phyloP scores from a whole-genome alignment of 1,139 yeast species.

The Zygoascus hellenicus region DNA sequence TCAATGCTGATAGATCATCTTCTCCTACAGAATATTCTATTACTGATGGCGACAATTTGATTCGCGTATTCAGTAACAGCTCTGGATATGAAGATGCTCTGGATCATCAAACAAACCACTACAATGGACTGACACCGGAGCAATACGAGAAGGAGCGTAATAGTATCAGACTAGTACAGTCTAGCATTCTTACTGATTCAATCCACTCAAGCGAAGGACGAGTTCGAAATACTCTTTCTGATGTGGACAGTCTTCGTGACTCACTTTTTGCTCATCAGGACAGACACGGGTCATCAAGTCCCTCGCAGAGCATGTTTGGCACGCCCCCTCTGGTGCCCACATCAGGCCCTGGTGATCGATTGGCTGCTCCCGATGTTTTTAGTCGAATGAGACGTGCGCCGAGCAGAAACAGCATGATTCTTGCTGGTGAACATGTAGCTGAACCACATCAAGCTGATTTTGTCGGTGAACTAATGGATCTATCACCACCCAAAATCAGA shows the following conservation, averaged over 20 bases:
- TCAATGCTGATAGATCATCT: not conserved
- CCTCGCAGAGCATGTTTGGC: not conserved
- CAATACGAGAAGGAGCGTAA: constrained; percentile 2
- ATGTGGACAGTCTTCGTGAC: constrained; percentile 7
- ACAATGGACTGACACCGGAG: not conserved
- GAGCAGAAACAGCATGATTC: constrained; percentile 5
- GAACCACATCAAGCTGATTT: constrained; percentile 5
- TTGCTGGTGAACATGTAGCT: constrained; percentile 7
- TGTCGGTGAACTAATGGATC: constrained; percentile 1
- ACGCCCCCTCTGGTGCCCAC: constrained; percentile 2
- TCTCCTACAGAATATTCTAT: not conserved
- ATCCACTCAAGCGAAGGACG: constrained; percentile 1
- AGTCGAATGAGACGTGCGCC: constrained; percentile 7
- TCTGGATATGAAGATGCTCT: constrained; percentile 5
- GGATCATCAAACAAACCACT: not conserved
- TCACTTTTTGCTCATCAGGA: not conserved
- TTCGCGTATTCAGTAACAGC: constrained; percentile 4
- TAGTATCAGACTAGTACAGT: constrained; percentile 6
- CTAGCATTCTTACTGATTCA: not conserved
- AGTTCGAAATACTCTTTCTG: constrained; percentile 3
- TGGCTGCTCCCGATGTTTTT: constrained; percentile 2
- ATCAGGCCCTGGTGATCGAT: not conserved
- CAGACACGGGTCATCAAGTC: not conserved
- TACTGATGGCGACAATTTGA: constrained; percentile 6
- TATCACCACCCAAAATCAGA: not conserved